A percentile compares a stretch with the other conserved stretches of the same genome.
Conservation (phyloP, 2,329 filamentous ascomycete genomes). For the Camillea tinctor region DNA sequence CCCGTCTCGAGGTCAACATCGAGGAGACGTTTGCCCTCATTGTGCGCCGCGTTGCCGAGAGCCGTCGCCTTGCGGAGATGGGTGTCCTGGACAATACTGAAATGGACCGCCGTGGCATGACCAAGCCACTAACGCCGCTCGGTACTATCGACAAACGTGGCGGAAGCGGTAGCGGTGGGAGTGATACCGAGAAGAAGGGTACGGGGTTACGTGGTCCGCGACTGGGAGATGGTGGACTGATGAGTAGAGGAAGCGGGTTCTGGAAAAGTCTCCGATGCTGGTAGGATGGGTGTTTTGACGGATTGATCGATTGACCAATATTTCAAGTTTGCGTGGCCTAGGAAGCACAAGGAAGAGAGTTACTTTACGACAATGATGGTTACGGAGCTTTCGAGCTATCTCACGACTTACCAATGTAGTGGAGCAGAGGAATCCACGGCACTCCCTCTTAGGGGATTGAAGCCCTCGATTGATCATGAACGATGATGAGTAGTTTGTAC, state of each 20-base stretch:
- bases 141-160: conserved; percentile 31
- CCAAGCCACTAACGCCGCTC: conserved; percentile 57
- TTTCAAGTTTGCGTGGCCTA: too few species aligned
- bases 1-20: conserved; percentile 80
- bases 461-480: not conserved
- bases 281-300: conserved; percentile 31
- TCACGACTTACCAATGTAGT: not conserved
- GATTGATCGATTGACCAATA: too few species aligned
- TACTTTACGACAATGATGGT: not conserved
- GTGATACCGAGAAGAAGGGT: conserved; percentile 41
- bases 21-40: conserved; percentile 82
- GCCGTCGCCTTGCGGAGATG: conserved; percentile 49
- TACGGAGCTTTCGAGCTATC: not conserved
- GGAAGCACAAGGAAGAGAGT: not conserved
- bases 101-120: conserved; percentile 53
- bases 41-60: conserved; percentile 60
- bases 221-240: conserved; percentile 42
- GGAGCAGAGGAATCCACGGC: not conserved
- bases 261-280: conserved; percentile 58
- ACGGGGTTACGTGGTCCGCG: conserved; percentile 38
- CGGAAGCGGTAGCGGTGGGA: conserved; percentile 26
- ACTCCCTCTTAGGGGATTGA: not conserved
- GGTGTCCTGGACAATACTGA: conserved; percentile 44
- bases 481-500: not conserved
- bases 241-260: conserved; percentile 46